These are phyloP conservation scores for Filobasidium wieringae DNA, from an alignment of 768 basidiomycete species.

Conservation along the genomic window DNA sequence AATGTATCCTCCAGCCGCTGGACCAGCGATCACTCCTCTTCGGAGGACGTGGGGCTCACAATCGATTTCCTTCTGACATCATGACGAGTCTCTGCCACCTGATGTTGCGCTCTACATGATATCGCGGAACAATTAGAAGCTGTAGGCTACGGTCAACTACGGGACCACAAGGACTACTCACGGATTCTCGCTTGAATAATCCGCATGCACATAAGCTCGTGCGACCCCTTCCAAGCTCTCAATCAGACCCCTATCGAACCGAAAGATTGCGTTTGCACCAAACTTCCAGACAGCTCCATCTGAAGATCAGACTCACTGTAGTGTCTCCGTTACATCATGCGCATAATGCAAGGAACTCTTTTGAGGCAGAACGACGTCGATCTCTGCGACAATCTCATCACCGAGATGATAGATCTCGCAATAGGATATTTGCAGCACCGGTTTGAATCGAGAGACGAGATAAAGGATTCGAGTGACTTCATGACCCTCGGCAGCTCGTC, in stretches of 20 bases:
- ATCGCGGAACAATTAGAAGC: not conserved
- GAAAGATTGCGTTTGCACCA: conserved; percentile 8
- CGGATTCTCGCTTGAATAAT: conserved; percentile 25
- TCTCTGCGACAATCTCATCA: conserved; percentile 24
- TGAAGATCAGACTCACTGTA: conserved; percentile 25
- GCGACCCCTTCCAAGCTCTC: conserved; percentile 34
- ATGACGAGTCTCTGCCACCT: too few relatives aligned
- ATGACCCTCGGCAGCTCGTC: conserved; percentile 24
- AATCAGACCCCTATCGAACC: not conserved
- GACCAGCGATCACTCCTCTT: too few relatives aligned
- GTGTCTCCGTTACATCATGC: conserved; percentile 39
- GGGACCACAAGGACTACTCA: conserved; percentile 4
- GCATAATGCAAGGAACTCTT: conserved; percentile 32
- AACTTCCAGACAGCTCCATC: conserved; percentile 22
- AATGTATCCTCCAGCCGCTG: too few relatives aligned
- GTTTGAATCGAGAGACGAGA: conserved; percentile 40
- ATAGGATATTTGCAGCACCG: conserved; percentile 37
- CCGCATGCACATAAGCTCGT: conserved; percentile 38
- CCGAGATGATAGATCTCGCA: conserved; percentile 41
- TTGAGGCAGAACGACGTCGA: conserved; percentile 33
- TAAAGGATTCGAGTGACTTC: conserved; percentile 38
- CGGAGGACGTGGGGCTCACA: too few relatives aligned
- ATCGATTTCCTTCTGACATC: too few relatives aligned
- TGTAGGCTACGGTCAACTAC: not conserved
- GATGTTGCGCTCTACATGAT: not conserved